Conservation (phyloP, 2,329 filamentous ascomycete genomes). For the Beauveria pseudobassiana region DNA sequence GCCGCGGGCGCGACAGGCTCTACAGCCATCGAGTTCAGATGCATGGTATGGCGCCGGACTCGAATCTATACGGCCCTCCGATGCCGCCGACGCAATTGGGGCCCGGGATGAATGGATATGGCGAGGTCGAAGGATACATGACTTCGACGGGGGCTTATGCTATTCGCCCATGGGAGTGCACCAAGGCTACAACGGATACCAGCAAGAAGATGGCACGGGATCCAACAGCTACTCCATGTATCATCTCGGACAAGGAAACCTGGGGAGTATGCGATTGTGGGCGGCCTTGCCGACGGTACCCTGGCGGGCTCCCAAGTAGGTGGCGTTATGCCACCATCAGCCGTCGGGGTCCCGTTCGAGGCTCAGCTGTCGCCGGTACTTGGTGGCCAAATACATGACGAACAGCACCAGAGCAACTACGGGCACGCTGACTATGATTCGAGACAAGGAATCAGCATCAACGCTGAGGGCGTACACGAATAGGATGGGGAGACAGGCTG, state of each 20-base stretch:
- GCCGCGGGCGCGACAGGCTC: not conserved
- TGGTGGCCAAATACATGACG: not conserved
- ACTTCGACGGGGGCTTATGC: not conserved
- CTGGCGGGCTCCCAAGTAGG: not conserved
- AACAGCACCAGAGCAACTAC: not conserved
- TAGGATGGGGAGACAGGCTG: not conserved
- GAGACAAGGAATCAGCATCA: not conserved
- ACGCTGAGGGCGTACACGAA: not conserved
- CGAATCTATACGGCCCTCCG: not conserved
- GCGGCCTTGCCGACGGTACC: not conserved
- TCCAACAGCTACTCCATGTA: not conserved
- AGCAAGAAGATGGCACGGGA: not conserved
- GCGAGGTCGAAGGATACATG: constrained; percentile 2
- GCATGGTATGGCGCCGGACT: not conserved
- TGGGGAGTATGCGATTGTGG: not conserved
- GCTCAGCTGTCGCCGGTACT: not conserved
- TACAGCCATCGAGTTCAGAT: not conserved
- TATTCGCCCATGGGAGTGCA: not conserved
- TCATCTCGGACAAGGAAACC: not conserved
- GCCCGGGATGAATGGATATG: too few relatives aligned
- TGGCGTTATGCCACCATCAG: not conserved
- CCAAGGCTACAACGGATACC: not conserved
- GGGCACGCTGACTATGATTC: not conserved
- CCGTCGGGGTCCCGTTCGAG: not conserved
- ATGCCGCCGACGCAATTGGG: not conserved